Evolutionary conservation across 495 filamentous ascomycete species (phyloP).

Genomic region (Aspergillus kassunensis): DNA sequence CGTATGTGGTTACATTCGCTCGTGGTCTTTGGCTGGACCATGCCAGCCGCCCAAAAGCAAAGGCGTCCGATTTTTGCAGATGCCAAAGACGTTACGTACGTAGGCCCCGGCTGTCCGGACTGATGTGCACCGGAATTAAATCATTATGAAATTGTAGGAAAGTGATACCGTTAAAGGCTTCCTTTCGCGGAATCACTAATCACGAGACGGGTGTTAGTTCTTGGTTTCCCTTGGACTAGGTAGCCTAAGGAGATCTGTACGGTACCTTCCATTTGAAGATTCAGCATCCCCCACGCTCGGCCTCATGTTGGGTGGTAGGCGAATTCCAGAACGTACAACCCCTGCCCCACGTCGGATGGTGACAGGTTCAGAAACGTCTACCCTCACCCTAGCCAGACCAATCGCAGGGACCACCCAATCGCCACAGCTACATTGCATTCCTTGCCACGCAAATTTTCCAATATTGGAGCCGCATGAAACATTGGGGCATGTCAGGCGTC

Average conservation of each 20-base stretch:
- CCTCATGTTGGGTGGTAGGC: conserved; percentile 42
- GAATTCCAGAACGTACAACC: conserved; percentile 31
- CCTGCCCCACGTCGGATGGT: conserved; percentile 19
- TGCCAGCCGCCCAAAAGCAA: conserved; percentile 1
- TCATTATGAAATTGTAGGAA: neutral
- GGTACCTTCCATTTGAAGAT: neutral
- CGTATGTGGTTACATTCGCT: conserved; percentile 13
- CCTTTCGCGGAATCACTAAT: conserved; percentile 23
- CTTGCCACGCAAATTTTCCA: conserved; percentile 93
- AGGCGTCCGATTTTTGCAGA: neutral
- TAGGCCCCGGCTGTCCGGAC: neutral
- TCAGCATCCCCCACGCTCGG: conserved; percentile 9
- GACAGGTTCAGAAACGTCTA: conserved; percentile 56
- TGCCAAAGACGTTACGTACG: neutral
- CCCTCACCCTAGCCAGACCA: conserved; percentile 70
- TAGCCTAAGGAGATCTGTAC: neutral
- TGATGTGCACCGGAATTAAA: neutral
- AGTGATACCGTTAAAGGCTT: conserved; percentile 25
- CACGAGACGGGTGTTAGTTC: neutral
- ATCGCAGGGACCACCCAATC: conserved; percentile 91
- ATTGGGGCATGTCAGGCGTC: conserved; percentile 78
- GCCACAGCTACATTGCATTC: conserved; percentile 86
- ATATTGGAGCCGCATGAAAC: conserved; percentile 70
- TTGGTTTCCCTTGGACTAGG: neutral
- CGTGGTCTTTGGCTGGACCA: neutral